Conservation (phyloP, 2,329 filamentous ascomycete genomes). For the Pestalotiopsis sp. region DNA sequence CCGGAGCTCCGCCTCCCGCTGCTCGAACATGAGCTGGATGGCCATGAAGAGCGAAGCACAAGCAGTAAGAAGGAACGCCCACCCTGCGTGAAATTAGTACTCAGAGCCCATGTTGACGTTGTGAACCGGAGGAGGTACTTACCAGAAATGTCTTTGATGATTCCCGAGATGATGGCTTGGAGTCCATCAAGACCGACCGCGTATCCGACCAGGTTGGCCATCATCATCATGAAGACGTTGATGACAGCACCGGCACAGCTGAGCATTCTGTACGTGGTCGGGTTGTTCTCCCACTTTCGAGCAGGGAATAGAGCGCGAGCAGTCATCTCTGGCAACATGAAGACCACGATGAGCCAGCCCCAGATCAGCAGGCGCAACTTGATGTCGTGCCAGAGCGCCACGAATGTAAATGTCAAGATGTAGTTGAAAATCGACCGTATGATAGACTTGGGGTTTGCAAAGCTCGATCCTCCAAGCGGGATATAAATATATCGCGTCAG, state of each 20-base stretch:
- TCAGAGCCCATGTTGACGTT: constrained; percentile 20
- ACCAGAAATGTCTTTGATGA: constrained; percentile 76
- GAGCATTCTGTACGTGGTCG: constrained; percentile 76
- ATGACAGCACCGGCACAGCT: constrained; percentile 79
- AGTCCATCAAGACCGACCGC: constrained; percentile 89
- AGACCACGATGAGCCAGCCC: constrained; percentile 95
- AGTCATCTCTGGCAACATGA: constrained; percentile 86
- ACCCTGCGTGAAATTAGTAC: constrained; percentile 46
- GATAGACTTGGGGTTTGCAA: constrained; percentile 45
- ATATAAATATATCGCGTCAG: constrained; percentile 92
- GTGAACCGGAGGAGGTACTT: constrained; percentile 26
- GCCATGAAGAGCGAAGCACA: constrained; percentile 80
- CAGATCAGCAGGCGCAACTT: constrained; percentile 87
- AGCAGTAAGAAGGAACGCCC: constrained; percentile 72
- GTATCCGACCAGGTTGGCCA: constrained; percentile 92
- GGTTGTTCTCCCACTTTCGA: constrained; percentile 68
- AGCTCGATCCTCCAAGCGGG: constrained; percentile 75
- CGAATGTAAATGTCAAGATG: constrained; percentile 89
- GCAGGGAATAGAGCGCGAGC: constrained; percentile 73
- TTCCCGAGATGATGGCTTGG: constrained; percentile 72
- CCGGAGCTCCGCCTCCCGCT: constrained; percentile 81
- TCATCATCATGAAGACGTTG: constrained; percentile 95
- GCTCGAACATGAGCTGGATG: constrained; percentile 95
- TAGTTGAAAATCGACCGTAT: constrained; percentile 73
- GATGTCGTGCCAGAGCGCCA: constrained; percentile 98